phyloP scores from a whole-genome alignment of 1,284 basidiomycete genomes.

The Neolentinus lepideus region DNA sequence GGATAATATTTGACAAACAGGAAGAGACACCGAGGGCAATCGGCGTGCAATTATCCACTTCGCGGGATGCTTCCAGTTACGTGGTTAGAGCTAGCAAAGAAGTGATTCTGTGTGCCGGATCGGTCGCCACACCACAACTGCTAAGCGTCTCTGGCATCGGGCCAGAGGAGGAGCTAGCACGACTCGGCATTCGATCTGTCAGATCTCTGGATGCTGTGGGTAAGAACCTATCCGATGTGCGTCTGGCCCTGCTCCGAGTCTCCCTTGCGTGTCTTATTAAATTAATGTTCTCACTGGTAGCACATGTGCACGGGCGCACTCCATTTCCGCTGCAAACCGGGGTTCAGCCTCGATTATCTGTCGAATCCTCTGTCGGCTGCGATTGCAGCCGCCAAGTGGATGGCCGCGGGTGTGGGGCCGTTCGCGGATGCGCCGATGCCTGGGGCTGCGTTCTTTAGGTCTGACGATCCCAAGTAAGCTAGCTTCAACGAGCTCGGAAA shows the following conservation, averaged over 20 bases:
- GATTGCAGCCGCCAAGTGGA: constrained; percentile 23
- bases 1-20: constrained; percentile 15
- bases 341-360: constrained; percentile 24
- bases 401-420: constrained; percentile 23
- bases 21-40: constrained; percentile 13
- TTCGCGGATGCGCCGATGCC: constrained; percentile 14
- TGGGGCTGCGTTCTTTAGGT: constrained; percentile 22
- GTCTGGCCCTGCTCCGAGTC: no score
- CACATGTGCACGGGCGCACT: constrained; percentile 22
- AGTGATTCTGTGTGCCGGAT: constrained; percentile 34
- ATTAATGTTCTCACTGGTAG: no score
- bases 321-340: constrained; percentile 19
- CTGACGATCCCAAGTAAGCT: constrained; percentile 20
- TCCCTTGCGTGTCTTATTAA: no score
- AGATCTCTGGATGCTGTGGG: constrained; percentile 35
- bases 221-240: constrained; percentile 31
- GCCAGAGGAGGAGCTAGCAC: constrained; percentile 24
- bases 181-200: constrained; percentile 28
- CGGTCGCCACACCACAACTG: constrained; percentile 37
- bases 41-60: constrained; percentile 24
- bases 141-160: constrained; percentile 45
- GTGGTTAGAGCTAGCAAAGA: constrained; percentile 25
- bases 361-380: constrained; percentile 18
- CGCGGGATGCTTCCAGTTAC: constrained; percentile 14
- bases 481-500: not conserved